A percentile compares a stretch with the other conserved stretches of the same genome.
phyloP scores from a whole-genome alignment of 768 basidiomycete species.

The Amanita brunnescens region DNA sequence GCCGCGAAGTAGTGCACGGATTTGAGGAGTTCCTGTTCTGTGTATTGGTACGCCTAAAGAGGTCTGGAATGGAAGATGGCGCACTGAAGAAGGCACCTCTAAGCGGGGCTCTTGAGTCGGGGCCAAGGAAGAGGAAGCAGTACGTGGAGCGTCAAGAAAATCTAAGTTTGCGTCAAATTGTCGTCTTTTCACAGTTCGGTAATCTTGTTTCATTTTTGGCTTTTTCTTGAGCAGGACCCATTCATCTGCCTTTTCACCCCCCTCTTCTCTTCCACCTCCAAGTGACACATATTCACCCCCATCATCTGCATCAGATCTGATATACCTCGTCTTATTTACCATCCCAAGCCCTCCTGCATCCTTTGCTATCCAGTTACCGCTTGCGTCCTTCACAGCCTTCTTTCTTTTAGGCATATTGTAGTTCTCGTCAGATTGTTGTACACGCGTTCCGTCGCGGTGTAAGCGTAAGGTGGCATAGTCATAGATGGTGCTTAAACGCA shows the following conservation, averaged over 20 bases:
- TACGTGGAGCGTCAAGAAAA: constrained; percentile 32
- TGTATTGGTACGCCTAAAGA: constrained; percentile 6
- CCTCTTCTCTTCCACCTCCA: constrained; percentile 9
- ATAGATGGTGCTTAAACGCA: constrained; percentile 49
- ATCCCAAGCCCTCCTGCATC: constrained; percentile 50
- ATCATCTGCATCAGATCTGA: not conserved
- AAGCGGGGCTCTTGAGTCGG: not conserved
- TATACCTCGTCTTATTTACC: constrained; percentile 16
- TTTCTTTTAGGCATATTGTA: not conserved
- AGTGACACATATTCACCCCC: constrained; percentile 9
- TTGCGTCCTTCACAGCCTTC: constrained; percentile 27
- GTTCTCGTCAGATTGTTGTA: constrained; percentile 32
- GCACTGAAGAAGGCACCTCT: constrained; percentile 43
- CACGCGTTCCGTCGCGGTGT: constrained; percentile 55
- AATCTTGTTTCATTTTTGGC: constrained; percentile 15
- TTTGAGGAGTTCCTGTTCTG: constrained; percentile 38
- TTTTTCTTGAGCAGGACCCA: constrained; percentile 12
- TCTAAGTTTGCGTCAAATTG: constrained; percentile 42
- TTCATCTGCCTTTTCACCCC: constrained; percentile 3
- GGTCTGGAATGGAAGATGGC: constrained; percentile 12
- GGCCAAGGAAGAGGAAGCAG: not conserved
- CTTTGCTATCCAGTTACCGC: constrained; percentile 57
- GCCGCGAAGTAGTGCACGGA: constrained; percentile 38
- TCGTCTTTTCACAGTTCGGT: constrained; percentile 29
- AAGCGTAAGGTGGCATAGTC: constrained; percentile 59